phyloP scores from a whole-genome alignment of 2,329 filamentous ascomycete species.

The Microsporum ferrugineum region DNA sequence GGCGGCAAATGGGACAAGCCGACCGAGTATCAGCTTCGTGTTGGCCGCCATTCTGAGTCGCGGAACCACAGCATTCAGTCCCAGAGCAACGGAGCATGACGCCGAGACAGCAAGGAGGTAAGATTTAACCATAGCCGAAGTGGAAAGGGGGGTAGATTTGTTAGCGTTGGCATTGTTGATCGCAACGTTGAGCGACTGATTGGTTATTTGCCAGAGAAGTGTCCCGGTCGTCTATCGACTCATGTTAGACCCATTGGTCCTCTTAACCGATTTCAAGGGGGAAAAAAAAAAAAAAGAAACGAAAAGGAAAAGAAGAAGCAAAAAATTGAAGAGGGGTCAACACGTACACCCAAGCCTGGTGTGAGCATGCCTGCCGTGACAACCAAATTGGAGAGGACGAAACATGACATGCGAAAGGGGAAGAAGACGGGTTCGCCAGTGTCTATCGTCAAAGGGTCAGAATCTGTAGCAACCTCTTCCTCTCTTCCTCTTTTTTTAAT shows the following conservation, averaged over 20 bases:
- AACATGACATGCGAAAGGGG: constrained; percentile 95
- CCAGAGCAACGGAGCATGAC: constrained; percentile 85
- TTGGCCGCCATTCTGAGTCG: constrained; percentile 63
- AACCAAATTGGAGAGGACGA: constrained; percentile 82
- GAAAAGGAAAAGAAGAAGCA: neutral
- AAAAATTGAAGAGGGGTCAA: no score
- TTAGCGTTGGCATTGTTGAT: constrained; percentile 98
- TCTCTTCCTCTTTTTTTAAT: neutral
- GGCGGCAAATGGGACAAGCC: constrained; percentile 92
- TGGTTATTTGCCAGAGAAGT: constrained; percentile 85
- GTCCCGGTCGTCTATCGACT: constrained; percentile 59
- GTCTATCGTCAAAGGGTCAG: constrained; percentile 43
- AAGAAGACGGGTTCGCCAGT: constrained; percentile 85
- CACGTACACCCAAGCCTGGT: constrained; percentile 60
- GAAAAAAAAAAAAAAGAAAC: neutral
- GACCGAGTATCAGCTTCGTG: constrained; percentile 62
- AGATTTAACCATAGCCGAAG: constrained; percentile 69
- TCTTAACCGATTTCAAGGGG: neutral
- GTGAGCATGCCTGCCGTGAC: constrained; percentile 97
- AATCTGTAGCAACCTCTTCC: neutral
- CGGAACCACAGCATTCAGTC: constrained; percentile 80
- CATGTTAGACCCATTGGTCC: neutral
- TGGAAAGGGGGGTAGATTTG: constrained; percentile 83
- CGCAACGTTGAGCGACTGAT: constrained; percentile 95
- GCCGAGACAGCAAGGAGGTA: constrained; percentile 87